Conservation (phyloP, 805 yeast species). For the Saccharomyces jurei region DNA sequence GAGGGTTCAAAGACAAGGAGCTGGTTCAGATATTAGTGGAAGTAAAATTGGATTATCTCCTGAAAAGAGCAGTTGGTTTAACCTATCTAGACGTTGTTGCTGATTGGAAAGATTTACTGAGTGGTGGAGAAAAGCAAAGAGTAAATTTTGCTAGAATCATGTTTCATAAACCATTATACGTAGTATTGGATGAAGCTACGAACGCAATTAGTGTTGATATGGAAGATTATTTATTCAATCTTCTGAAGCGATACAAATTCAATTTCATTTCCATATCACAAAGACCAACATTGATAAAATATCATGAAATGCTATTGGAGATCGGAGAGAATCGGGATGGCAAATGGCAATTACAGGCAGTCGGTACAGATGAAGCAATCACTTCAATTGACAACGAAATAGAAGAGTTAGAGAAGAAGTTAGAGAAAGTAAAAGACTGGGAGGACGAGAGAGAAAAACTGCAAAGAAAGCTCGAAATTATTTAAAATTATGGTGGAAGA, state of each 20-base stretch:
- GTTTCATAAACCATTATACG: constrained; percentile 72
- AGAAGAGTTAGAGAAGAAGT: constrained; percentile 50
- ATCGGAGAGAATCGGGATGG: constrained; percentile 51
- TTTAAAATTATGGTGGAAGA: constrained; percentile 14
- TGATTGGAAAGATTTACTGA: constrained; percentile 84
- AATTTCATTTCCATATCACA: constrained; percentile 78
- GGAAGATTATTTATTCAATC: constrained; percentile 77
- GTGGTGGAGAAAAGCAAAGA: constrained; percentile 95
- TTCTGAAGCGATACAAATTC: constrained; percentile 58
- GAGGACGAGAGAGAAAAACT: constrained; percentile 53
- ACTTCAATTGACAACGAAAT: constrained; percentile 71
- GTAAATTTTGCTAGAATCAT: constrained; percentile 79
- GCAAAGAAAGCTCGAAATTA: constrained; percentile 30
- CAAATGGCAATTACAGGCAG: constrained; percentile 53
- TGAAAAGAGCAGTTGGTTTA: constrained; percentile 54
- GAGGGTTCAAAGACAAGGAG: constrained; percentile 63
- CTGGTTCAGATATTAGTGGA: constrained; percentile 59
- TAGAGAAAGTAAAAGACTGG: constrained; percentile 52
- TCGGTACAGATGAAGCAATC: constrained; percentile 58
- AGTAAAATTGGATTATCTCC: constrained; percentile 73
- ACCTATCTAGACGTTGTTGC: constrained; percentile 38
- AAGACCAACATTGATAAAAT: constrained; percentile 74
- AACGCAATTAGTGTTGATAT: constrained; percentile 86
- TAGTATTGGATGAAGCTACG: constrained; percentile 87
- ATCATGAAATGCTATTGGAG: constrained; percentile 70